A percentile compares a stretch with the other conserved stretches of the same genome.
Evolutionary conservation across 139 green algal species (phyloP).

Genomic region (Chlamydomonas eustigma): DNA sequence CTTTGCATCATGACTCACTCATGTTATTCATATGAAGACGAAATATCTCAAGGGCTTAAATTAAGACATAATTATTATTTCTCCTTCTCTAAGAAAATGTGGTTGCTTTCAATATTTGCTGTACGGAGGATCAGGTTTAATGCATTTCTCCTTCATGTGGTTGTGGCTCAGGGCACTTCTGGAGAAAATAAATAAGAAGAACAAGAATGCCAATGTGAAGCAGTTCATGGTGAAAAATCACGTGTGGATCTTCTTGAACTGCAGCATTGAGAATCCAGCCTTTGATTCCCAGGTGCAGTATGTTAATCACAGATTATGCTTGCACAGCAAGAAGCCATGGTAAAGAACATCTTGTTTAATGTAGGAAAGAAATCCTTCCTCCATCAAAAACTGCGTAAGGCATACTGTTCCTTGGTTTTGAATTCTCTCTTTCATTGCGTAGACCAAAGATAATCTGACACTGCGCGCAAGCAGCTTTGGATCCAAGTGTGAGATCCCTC

Average conservation of each 20-base stretch:
- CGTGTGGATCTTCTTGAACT: slow-evolving; percentile 97
- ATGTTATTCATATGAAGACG: too few species aligned
- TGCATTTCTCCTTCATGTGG: background rate
- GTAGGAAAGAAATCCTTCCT: too few species aligned
- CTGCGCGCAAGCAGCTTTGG: slow-evolving; percentile 84
- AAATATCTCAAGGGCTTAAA: too few species aligned
- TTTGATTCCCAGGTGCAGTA: slow-evolving; percentile 91
- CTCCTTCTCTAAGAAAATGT: too few species aligned
- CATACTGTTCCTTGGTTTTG: background rate
- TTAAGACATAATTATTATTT: too few species aligned
- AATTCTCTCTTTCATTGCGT: background rate
- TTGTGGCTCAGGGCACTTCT: slow-evolving; percentile 52
- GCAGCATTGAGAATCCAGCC: slow-evolving; percentile 93
- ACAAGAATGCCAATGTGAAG: slow-evolving; percentile 89
- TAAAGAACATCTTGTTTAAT: too few species aligned
- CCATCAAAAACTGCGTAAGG: background rate
- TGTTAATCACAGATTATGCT: too few species aligned
- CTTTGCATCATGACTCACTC: too few species aligned
- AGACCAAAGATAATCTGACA: slow-evolving; percentile 98
- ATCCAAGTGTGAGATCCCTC: slow-evolving; percentile 85
- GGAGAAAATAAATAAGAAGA: slow-evolving; percentile 93
- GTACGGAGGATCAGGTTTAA: background rate
- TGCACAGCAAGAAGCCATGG: too few species aligned
- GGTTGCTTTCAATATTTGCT: too few species aligned
- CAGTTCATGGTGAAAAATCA: slow-evolving; percentile 96